These are phyloP conservation scores for Penicillium fimorum DNA, from an alignment of 495 filamentous ascomycete species.

Conservation along the genomic window DNA sequence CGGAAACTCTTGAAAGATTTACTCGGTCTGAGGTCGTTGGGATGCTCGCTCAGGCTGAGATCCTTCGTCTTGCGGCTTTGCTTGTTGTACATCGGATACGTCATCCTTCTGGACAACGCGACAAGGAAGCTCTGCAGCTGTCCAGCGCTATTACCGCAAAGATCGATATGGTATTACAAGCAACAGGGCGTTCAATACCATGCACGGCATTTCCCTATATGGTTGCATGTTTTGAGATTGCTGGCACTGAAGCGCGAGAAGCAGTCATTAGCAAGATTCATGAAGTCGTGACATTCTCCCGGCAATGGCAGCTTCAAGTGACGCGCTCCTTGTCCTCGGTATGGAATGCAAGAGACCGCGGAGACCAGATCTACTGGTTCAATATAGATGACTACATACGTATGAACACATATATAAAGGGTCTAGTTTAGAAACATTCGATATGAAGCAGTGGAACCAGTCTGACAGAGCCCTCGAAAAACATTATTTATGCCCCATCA, in stretches of 20 bases:
- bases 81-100: constrained; percentile 20
- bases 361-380: constrained; percentile 18
- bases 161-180: constrained; percentile 15
- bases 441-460: not conserved
- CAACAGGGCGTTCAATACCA: constrained; percentile 13
- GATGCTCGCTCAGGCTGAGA: constrained; percentile 17
- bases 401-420: not conserved
- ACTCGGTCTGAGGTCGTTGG: constrained; percentile 10
- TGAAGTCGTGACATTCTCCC: constrained; percentile 17
- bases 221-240: constrained; percentile 21
- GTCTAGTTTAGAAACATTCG: not conserved
- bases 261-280: not conserved
- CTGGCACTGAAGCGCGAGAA: not conserved
- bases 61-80: constrained; percentile 15
- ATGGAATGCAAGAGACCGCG: constrained; percentile 15
- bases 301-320: constrained; percentile 12
- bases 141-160: constrained; percentile 15
- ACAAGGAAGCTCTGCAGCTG: constrained; percentile 7
- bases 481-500: constrained; percentile 6
- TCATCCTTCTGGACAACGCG: constrained; percentile 13
- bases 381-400: constrained; percentile 7
- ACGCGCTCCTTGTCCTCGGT: not conserved
- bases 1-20: constrained; percentile 15
- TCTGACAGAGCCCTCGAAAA: too few relatives aligned
- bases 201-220: constrained; percentile 19